A percentile compares a stretch with the other conserved stretches of the same genome.
These are phyloP conservation scores for Fusarium sp. DNA, from an alignment of 2,329 filamentous ascomycete genomes.

Conservation along the genomic window DNA sequence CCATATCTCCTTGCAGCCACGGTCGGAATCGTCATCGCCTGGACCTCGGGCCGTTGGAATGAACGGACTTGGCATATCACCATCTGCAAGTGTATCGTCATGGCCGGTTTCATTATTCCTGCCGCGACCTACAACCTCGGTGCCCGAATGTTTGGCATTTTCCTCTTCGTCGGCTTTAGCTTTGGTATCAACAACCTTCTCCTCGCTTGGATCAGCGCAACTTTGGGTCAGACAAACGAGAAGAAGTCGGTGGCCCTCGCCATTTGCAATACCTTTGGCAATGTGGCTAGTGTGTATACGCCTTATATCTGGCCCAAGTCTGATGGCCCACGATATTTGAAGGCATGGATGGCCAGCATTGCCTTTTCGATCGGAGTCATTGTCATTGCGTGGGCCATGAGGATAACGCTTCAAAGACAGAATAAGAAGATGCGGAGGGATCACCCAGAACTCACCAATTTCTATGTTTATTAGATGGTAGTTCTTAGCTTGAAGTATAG, in stretches of 20 bases:
- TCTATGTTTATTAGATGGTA: slow-evolving; percentile 21
- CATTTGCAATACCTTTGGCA: slow-evolving; percentile 32
- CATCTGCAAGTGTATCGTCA: slow-evolving; percentile 52
- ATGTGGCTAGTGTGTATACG: slow-evolving; percentile 28
- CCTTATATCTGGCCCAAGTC: slow-evolving; percentile 27
- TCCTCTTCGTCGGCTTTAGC: slow-evolving; percentile 54
- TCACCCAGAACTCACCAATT: slow-evolving; percentile 22
- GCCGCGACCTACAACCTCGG: slow-evolving; percentile 40
- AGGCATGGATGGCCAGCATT: slow-evolving; percentile 20
- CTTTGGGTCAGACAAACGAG: slow-evolving; percentile 58
- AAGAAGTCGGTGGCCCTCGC: slow-evolving; percentile 51
- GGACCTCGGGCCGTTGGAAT: slow-evolving; percentile 57
- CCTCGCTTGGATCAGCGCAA: slow-evolving; percentile 55
- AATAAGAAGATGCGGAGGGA: slow-evolving; percentile 21
- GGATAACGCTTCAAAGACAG: slow-evolving; percentile 6
- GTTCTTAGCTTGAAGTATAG: too few relatives aligned
- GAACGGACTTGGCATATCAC: slow-evolving; percentile 44
- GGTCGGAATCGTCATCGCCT: slow-evolving; percentile 27
- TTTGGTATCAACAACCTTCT: slow-evolving; percentile 58
- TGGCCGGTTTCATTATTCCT: slow-evolving; percentile 42
- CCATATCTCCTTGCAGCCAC: slow-evolving; percentile 59
- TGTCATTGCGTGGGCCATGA: slow-evolving; percentile 20
- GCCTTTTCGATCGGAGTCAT: slow-evolving; percentile 25
- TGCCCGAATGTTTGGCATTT: slow-evolving; percentile 44
- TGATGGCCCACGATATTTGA: slow-evolving; percentile 22